Evolutionary conservation across 495 filamentous ascomycete genomes (phyloP).

Genomic region (Rusavskia elegans): DNA sequence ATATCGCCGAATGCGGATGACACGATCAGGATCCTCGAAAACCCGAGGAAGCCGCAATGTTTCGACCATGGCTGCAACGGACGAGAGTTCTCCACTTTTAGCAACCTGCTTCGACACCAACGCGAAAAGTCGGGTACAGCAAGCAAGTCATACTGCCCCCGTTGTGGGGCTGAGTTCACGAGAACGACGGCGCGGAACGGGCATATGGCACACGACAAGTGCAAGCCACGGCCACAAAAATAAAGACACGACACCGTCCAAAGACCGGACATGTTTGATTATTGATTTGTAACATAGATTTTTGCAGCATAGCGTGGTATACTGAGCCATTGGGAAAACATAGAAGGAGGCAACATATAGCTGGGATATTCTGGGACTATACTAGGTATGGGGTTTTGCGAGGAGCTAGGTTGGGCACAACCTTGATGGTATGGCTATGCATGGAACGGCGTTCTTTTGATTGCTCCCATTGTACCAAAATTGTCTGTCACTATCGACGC

Average conservation of each 20-base stretch:
- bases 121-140: conserved; percentile 87
- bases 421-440: not conserved
- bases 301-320: conserved; percentile 6
- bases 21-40: conserved; percentile 29
- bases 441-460: not conserved
- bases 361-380: not conserved
- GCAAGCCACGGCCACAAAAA: conserved; percentile 26
- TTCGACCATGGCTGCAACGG: conserved; percentile 95
- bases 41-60: conserved; percentile 76
- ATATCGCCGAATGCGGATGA: conserved; percentile 1
- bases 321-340: not conserved
- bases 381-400: not conserved
- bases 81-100: conserved; percentile 86
- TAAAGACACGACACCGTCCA: not conserved
- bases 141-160: conserved; percentile 68
- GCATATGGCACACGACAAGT: conserved; percentile 78
- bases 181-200: conserved; percentile 82
- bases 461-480: not conserved
- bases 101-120: conserved; percentile 82
- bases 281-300: not conserved
- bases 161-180: conserved; percentile 84
- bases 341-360: not conserved
- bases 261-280: not conserved
- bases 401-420: not conserved
- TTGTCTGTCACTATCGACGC: not conserved